Evolutionary conservation across 106 monocot genomes (phyloP).

Genomic region (Agapanthus africanus): DNA sequence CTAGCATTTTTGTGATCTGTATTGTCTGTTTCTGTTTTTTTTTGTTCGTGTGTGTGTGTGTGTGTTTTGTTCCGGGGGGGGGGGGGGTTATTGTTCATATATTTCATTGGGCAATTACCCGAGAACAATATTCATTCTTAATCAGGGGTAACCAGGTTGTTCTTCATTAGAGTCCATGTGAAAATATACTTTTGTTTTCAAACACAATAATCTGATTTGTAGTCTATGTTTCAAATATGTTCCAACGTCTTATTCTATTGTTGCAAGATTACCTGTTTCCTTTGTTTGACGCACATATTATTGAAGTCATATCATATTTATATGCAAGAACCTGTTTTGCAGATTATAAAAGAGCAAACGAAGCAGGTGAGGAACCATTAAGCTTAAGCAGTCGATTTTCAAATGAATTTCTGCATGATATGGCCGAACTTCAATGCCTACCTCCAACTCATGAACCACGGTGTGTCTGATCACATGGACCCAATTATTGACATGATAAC

Average conservation of each 20-base stretch:
- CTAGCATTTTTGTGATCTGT: too few relatives aligned
- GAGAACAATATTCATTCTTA: background rate
- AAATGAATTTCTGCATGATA: slow-evolving; percentile 70
- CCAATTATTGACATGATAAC: slow-evolving; percentile 76
- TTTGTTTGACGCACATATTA: background rate
- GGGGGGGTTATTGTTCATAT: too few relatives aligned
- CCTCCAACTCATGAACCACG: slow-evolving; percentile 81
- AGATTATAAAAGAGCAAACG: slow-evolving; percentile 96
- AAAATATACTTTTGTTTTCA: background rate
- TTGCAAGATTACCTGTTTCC: background rate
- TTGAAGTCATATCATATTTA: background rate
- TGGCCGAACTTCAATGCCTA: slow-evolving; percentile 74
- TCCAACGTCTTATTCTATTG: background rate
- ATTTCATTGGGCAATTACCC: too few relatives aligned
- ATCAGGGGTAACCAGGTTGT: background rate
- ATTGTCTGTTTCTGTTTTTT: too few relatives aligned
- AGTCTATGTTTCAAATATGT: background rate
- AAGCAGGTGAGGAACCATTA: slow-evolving; percentile 67
- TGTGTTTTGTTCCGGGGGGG: too few relatives aligned
- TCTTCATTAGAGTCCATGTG: background rate
- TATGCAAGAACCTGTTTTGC: slow-evolving; percentile 10
- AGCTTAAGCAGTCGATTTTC: slow-evolving; percentile 57
- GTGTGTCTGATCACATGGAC: slow-evolving; percentile 76
- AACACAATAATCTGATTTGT: background rate
- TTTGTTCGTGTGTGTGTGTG: too few relatives aligned